A percentile compares a stretch with the other conserved stretches of the same genome.
Conservation (phyloP, 2,329 filamentous ascomycete genomes). For the Colletotrichum sp. region DNA sequence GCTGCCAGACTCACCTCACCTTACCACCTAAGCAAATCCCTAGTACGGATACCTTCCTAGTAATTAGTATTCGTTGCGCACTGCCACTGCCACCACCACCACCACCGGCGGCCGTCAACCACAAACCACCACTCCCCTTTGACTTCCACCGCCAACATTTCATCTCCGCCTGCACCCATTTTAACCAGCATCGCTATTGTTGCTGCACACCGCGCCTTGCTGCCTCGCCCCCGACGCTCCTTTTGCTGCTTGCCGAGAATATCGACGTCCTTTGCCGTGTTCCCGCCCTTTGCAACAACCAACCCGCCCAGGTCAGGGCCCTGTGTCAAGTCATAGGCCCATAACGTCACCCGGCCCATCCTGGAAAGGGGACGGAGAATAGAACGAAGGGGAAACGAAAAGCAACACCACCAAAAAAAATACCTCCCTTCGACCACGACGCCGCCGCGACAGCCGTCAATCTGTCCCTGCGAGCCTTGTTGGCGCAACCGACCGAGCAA, state of each 20-base stretch:
- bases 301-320: slow-evolving; percentile 8
- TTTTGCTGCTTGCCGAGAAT: background rate
- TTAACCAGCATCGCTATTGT: slow-evolving; percentile 7
- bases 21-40: background rate
- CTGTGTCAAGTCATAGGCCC: slow-evolving; percentile 14
- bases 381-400: slow-evolving; percentile 20
- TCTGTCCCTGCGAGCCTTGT: background rate
- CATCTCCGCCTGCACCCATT: background rate
- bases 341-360: slow-evolving; percentile 21
- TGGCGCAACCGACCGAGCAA: background rate
- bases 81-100: background rate
- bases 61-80: background rate
- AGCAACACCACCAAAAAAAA: slow-evolving; percentile 7
- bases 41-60: background rate
- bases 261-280: background rate
- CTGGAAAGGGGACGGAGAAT: slow-evolving; percentile 17
- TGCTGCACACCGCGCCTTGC: background rate
- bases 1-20: background rate
- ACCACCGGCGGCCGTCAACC: background rate
- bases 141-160: slow-evolving; percentile 7
- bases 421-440: background rate
- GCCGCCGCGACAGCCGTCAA: background rate
- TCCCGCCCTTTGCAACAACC: background rate
- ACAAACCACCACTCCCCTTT: background rate
- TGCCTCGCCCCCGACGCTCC: background rate